These are phyloP conservation scores for Kuraishia capsulata DNA, from an alignment of 805 yeast genomes.

Conservation along the genomic window DNA sequence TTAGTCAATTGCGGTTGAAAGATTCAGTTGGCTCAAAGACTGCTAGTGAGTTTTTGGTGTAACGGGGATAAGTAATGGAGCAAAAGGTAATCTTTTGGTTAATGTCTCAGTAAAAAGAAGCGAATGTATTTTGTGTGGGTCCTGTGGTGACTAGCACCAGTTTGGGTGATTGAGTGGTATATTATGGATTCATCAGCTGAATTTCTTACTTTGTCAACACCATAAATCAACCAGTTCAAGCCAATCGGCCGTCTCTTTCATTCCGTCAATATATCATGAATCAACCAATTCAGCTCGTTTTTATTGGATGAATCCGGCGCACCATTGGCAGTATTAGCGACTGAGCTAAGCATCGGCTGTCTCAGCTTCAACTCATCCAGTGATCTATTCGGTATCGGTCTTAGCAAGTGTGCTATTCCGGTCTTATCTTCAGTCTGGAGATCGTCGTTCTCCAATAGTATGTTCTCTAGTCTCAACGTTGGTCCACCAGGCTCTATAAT, in stretches of 20 bases:
- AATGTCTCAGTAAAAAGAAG: too few relatives aligned
- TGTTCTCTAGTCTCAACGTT: conserved; percentile 35
- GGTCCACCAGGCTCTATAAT: conserved; percentile 64
- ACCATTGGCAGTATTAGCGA: conserved; percentile 1
- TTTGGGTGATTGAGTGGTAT: too few relatives aligned
- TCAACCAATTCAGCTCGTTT: conserved; percentile 64
- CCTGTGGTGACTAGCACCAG: too few relatives aligned
- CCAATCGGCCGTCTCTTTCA: too few relatives aligned
- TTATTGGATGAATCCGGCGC: conserved; percentile 36
- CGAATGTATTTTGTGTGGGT: too few relatives aligned
- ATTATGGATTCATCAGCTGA: too few relatives aligned
- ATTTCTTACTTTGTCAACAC: too few relatives aligned
- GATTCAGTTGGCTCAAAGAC: too few relatives aligned
- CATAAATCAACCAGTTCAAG: too few relatives aligned
- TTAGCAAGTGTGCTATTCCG: conserved; percentile 18
- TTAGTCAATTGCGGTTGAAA: neutral
- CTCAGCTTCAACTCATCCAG: conserved; percentile 1
- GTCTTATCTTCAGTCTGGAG: conserved; percentile 15
- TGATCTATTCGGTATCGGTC: conserved; percentile 5
- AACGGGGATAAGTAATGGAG: too few relatives aligned
- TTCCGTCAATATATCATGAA: conserved; percentile 47
- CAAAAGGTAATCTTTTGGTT: too few relatives aligned
- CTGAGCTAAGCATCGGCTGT: conserved; percentile 2
- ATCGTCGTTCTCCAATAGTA: conserved; percentile 51
- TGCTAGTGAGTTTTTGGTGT: too few relatives aligned